A percentile compares a stretch with the other conserved stretches of the same genome.
Conservation (phyloP, 2,329 filamentous ascomycete genomes). For the Cytospora piceae region DNA sequence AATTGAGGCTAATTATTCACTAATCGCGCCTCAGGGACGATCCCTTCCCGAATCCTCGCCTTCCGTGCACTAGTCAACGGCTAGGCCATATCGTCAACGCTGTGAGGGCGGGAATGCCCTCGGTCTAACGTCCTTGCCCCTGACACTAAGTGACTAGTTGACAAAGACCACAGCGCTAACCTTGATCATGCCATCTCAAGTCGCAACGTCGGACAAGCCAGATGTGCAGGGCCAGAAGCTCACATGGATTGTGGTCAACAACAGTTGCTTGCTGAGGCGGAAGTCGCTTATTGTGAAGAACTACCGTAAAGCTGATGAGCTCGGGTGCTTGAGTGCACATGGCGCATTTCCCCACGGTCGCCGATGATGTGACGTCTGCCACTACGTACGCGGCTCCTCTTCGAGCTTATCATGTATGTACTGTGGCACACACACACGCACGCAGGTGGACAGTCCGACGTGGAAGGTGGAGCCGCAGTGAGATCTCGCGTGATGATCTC, state of each 20-base stretch:
- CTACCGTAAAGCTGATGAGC: not conserved
- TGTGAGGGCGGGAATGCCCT: not conserved
- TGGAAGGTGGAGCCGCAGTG: not conserved
- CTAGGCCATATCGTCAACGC: not conserved
- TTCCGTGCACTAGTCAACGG: not conserved
- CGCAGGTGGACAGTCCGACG: not conserved
- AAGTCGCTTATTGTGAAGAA: not conserved
- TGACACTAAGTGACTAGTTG: not conserved
- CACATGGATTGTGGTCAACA: not conserved
- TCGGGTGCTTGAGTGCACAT: not conserved
- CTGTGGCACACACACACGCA: too few species aligned
- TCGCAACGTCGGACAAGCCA: not conserved
- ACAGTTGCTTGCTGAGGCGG: too few species aligned
- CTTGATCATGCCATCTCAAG: not conserved
- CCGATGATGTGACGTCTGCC: not conserved
- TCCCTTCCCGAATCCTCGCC: not conserved
- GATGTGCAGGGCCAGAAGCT: too few species aligned
- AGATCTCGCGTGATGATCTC: not conserved
- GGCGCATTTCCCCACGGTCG: not conserved
- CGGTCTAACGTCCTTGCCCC: not conserved
- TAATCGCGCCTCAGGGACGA: not conserved
- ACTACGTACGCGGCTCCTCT: not conserved
- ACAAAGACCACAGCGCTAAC: not conserved
- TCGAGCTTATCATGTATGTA: not conserved
- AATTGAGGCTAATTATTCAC: not conserved